phyloP scores from a whole-genome alignment of 495 filamentous ascomycete species.

The Achaetomiella virescens region DNA sequence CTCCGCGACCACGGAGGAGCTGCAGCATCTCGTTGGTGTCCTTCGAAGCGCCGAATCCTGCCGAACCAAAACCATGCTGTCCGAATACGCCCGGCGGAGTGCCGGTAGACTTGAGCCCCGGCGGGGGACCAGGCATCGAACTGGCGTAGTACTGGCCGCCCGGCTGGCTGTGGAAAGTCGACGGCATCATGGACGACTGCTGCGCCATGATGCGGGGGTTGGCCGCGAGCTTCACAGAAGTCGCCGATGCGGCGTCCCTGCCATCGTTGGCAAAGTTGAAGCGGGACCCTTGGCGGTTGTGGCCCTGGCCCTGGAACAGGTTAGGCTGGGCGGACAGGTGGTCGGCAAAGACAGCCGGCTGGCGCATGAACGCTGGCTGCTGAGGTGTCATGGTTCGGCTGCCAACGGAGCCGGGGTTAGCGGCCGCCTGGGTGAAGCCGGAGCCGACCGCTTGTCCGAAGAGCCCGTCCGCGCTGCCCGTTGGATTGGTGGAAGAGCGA shows the following conservation, averaged over 20 bases:
- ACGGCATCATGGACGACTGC: conserved; percentile 83
- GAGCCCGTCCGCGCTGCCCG: conserved; percentile 48
- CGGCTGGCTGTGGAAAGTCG: conserved; percentile 54
- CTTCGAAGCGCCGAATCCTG: conserved; percentile 53
- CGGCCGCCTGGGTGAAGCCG: conserved; percentile 45
- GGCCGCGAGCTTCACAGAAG: conserved; percentile 73
- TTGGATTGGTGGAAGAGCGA: conserved; percentile 70
- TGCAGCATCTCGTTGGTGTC: conserved; percentile 74
- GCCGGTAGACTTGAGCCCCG: conserved; percentile 88
- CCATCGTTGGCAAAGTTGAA: conserved; percentile 83
- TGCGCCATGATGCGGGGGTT: conserved; percentile 85
- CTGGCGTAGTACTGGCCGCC: conserved; percentile 57
- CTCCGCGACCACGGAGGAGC: conserved; percentile 57
- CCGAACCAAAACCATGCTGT: conserved; percentile 62
- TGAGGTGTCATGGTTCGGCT: conserved; percentile 76
- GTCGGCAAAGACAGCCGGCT: conserved; percentile 54
- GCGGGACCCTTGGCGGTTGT: conserved; percentile 78
- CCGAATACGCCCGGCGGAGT: conserved; percentile 85
- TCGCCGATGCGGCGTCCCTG: conserved; percentile 44
- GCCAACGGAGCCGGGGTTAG: conserved; percentile 44
- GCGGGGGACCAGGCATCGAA: conserved; percentile 83
- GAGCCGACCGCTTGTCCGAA: conserved; percentile 50
- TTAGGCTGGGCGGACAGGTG: conserved; percentile 43
- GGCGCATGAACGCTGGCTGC: conserved; percentile 62
- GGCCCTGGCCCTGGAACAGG: conserved; percentile 68